phyloP scores from a whole-genome alignment of 345 rosid species.

The Leavenworthia alabamica region DNA sequence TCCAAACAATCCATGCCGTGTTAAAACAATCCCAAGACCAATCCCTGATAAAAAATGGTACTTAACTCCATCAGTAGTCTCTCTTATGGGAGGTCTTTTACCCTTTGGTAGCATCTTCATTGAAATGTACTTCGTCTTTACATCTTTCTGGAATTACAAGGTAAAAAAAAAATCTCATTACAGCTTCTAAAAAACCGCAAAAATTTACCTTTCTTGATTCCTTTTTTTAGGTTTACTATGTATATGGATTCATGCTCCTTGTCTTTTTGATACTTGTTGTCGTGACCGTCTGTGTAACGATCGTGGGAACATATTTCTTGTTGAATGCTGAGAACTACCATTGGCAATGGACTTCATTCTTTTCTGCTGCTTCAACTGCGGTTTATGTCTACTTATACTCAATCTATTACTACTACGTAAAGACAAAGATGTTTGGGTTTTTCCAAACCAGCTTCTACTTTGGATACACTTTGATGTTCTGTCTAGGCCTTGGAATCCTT shows the following conservation, averaged over 20 bases:
- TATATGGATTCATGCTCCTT: constrained; percentile 88
- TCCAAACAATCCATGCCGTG: constrained; percentile 94
- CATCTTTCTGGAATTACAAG: constrained; percentile 99
- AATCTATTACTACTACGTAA: constrained; percentile 76
- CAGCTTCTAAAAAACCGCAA: not conserved
- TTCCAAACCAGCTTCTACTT: constrained; percentile 97
- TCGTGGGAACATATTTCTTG: constrained; percentile 85
- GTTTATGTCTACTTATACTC: constrained; percentile 86
- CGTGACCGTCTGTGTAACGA: constrained; percentile 85
- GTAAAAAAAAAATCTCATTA: too few relatives aligned
- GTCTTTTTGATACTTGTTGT: constrained; percentile 82
- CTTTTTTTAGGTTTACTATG: constrained; percentile 63
- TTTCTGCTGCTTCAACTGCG: constrained; percentile 92
- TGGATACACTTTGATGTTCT: constrained; percentile 94
- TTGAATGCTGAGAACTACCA: constrained; percentile 93
- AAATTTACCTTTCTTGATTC: not conserved
- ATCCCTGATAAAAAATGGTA: constrained; percentile 97
- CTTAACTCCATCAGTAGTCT: constrained; percentile 85
- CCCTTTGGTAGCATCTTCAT: constrained; percentile 97
- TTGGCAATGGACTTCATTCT: constrained; percentile 98
- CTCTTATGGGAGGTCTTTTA: constrained; percentile 84
- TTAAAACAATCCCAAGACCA: constrained; percentile 91
- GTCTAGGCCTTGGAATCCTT: constrained; percentile 89
- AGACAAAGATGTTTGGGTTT: constrained; percentile 96
- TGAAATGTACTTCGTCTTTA: constrained; percentile 95